These are phyloP conservation scores for Alectoria sarmentosa DNA, from an alignment of 495 filamentous ascomycete genomes.

Conservation along the genomic window DNA sequence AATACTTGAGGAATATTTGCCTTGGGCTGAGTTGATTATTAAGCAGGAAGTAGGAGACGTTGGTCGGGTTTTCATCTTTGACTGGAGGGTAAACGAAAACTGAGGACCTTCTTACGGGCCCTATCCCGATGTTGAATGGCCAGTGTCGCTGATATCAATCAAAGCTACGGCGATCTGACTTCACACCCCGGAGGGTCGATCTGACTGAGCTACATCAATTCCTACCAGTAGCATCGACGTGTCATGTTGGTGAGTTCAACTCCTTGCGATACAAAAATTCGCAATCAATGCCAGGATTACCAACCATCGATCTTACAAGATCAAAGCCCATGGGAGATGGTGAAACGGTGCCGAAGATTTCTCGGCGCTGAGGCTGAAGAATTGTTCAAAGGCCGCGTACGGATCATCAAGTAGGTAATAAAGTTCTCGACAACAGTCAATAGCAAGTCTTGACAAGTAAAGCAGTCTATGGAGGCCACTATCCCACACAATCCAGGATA, in stretches of 20 bases:
- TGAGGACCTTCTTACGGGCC: background rate
- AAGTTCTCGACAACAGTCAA: background rate
- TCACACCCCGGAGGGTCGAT: background rate
- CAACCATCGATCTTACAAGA: background rate
- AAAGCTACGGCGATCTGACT: background rate
- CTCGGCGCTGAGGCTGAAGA: background rate
- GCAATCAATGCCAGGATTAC: background rate
- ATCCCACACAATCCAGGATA: slow-evolving; percentile 27
- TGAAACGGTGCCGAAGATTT: background rate
- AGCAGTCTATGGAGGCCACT: slow-evolving; percentile 32
- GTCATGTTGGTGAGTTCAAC: slow-evolving; percentile 1
- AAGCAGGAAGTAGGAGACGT: background rate
- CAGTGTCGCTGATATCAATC: background rate
- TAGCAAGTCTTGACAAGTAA: background rate
- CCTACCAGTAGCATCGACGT: slow-evolving; percentile 1
- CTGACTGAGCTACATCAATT: background rate
- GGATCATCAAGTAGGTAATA: slow-evolving; percentile 14
- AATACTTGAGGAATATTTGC: background rate
- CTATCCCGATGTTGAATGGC: background rate
- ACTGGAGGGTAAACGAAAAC: background rate
- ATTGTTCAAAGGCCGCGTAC: slow-evolving; percentile 12
- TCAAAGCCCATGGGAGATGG: slow-evolving; percentile 2
- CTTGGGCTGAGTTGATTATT: background rate
- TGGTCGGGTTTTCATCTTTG: background rate
- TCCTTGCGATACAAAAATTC: background rate